Conservation (phyloP, 1,284 basidiomycete species). For the Ganoderma lingzhi region DNA sequence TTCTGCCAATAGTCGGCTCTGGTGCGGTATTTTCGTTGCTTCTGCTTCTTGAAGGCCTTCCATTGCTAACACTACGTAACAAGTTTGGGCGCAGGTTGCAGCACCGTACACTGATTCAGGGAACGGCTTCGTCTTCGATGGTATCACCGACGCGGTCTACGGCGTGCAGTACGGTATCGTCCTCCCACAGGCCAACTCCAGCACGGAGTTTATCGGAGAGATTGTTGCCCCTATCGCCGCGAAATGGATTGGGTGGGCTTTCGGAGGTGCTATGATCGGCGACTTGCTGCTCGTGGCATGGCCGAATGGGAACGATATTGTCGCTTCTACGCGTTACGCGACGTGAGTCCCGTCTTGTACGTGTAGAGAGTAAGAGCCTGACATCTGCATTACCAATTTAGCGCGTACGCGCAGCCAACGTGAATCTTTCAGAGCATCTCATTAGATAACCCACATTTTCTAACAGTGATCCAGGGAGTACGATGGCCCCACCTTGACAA, state of each 20-base stretch:
- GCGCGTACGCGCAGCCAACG: conserved; percentile 22
- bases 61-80: conserved; percentile 8
- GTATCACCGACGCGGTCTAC: conserved; percentile 57
- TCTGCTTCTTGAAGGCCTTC: not conserved
- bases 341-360: conserved; percentile 42
- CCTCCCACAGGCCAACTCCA: conserved; percentile 56
- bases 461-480: conserved; percentile 34
- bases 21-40: conserved; percentile 33
- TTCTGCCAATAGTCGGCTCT: conserved; percentile 39
- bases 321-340: conserved; percentile 58
- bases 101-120: conserved; percentile 54
- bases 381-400: not conserved
- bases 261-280: conserved; percentile 62
- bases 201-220: conserved; percentile 67
- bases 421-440: not conserved
- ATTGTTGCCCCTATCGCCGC: conserved; percentile 62
- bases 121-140: conserved; percentile 64
- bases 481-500: conserved; percentile 40
- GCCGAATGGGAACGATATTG: conserved; percentile 60
- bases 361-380: not conserved
- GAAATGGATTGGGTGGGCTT: conserved; percentile 61
- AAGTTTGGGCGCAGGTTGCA: conserved; percentile 52
- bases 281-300: conserved; percentile 66
- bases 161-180: conserved; percentile 59
- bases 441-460: not conserved